These are phyloP conservation scores for Antarctomyces pellizariae DNA, from an alignment of 495 filamentous ascomycete genomes.

Conservation along the genomic window DNA sequence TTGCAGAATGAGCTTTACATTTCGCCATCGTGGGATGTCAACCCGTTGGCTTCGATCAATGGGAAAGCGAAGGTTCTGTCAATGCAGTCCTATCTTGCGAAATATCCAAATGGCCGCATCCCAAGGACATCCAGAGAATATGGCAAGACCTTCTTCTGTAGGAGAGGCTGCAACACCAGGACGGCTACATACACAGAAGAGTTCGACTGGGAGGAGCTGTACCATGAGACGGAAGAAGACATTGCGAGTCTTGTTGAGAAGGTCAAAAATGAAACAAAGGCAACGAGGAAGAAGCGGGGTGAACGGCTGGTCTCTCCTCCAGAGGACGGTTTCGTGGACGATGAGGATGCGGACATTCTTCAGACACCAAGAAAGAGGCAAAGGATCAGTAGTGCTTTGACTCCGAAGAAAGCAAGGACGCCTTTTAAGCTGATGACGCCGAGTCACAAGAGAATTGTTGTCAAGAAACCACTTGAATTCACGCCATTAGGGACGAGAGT, in stretches of 20 bases:
- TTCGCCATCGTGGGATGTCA: slow-evolving; percentile 60
- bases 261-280: slow-evolving; percentile 45
- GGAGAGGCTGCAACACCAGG: slow-evolving; percentile 65
- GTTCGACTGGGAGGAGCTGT: slow-evolving; percentile 76
- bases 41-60: slow-evolving; percentile 74
- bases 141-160: slow-evolving; percentile 79
- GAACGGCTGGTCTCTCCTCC: slow-evolving; percentile 11
- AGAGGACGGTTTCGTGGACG: slow-evolving; percentile 25
- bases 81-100: slow-evolving; percentile 30
- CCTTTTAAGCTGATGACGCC: slow-evolving; percentile 42
- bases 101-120: slow-evolving; percentile 56
- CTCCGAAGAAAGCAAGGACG: slow-evolving; percentile 30
- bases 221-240: slow-evolving; percentile 34
- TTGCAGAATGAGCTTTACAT: slow-evolving; percentile 73
- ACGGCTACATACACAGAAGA: slow-evolving; percentile 84
- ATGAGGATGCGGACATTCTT: slow-evolving; percentile 21
- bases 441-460: slow-evolving; percentile 45
- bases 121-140: slow-evolving; percentile 49
- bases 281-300: slow-evolving; percentile 33
- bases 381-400: slow-evolving; percentile 27
- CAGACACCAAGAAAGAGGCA: slow-evolving; percentile 18
- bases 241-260: slow-evolving; percentile 35
- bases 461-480: slow-evolving; percentile 87
- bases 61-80: slow-evolving; percentile 71
- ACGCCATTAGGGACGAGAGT: slow-evolving; percentile 77